Evolutionary conservation across 495 filamentous ascomycete species (phyloP), one percentile per base, ranked within the genome.

Genomic region (Penicillium soppii): DNA sequence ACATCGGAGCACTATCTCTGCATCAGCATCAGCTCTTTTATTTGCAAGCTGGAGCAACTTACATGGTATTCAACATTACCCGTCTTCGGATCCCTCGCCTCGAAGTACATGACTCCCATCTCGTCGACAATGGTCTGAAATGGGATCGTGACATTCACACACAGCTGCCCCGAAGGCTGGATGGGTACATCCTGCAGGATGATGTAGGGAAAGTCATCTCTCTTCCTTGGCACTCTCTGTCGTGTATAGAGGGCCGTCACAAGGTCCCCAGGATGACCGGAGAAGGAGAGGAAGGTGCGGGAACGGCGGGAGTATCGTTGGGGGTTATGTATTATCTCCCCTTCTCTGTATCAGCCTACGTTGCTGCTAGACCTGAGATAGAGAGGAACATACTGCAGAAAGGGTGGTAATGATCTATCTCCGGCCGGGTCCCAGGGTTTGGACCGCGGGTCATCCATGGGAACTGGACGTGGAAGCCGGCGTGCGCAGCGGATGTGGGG

Each of bases 361-460:
- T 9, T 38, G 5, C 36, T 38, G 7, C 17, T 38, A 21, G 17
- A 38, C 36, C 17, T 15, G 15, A 38, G 17, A 38, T 17, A 19
- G 36, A 6, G n/a, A 21, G 36, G 17, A 38, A 38, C 16, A 38
- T 38, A 38, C 36, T 17, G 36, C 36, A 38, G 36, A 38, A 38
- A 38, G 36, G 36, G 36, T 38, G 19, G 36, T 38, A 38, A 5
- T 8, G 9, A 38, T 38, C 36, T 38, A 38, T 38, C 17, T 38
- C 36, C 21, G 36, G 36, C 17, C 36, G 36, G 36, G 36, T 21
- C 36, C 12, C 21, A 17, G 36, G 16, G 16, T 19, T 38, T 38
- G 36, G 36, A 38, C 15, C 36, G 36, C 36, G 36, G 36, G 36
- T 38, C 36, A 38, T 38, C 36, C 36, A 38, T 38, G 36, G 36